Base-by-base conservation (phyloP, 768 basidiomycete species). In the Dictyophora rubrovolvata region DNA sequence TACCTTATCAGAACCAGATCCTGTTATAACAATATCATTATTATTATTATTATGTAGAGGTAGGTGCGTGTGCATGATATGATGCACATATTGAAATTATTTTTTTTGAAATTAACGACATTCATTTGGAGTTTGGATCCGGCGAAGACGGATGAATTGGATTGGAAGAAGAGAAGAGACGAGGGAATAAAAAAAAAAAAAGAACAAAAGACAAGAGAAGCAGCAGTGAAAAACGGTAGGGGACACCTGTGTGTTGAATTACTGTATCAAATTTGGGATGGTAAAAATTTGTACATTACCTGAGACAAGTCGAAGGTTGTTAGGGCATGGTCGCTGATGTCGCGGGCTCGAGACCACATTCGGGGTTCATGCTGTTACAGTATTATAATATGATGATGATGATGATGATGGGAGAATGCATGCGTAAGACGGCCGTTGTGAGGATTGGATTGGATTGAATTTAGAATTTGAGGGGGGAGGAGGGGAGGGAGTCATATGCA, bases 261-360 rank as follows among this genome's bases (percentile, higher is more conserved):
- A 28, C 28, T 28, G 28, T 28, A 2, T 28, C 28, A 28, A 28
- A 28, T 28, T 42, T 42, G 12, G 42, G 2, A 42, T 42, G 42
- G 42, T 7, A 14, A 23, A 34, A 46, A n/a, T 21, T 5, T 56
- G 22, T 12, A 20, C n/a, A 56, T 48, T n/a, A 56, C 55, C 42
- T 56, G 14, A 20, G 9, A 28, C 9, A 59, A 10, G 22, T 51
- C 50, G 21, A 51, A 59, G 10, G 36, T n/a, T 42, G 48, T 51
- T 17, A 89, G 73, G 22, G 82, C 71, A 0, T 70, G 52, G 65
- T 90, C 80, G 36, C 77, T 73, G 33, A 87, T 65, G 14, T 69
- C 72, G 49, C 64, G 62, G 0, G 83, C 86, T 36, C 84, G 75
- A 12, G 77, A 73, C 85, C 86, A 89, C 87, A 89, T 81, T 64